phyloP scores from a whole-genome alignment of 2,329 filamentous ascomycete species.

The Cryphonectria nitschkei region DNA sequence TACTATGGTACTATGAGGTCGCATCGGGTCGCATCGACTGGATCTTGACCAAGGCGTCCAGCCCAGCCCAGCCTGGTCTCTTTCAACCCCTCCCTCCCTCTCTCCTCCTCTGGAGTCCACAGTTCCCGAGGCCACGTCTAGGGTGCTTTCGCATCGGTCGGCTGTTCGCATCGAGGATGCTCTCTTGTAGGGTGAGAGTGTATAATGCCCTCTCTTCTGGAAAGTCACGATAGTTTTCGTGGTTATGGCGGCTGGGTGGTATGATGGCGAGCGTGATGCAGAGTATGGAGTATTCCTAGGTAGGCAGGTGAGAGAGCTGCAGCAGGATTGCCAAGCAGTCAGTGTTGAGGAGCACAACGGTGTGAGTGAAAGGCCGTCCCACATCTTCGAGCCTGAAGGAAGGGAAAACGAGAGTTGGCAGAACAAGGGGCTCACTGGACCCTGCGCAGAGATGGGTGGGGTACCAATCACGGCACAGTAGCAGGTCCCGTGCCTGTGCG shows the following conservation, averaged over 20 bases:
- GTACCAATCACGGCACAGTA: background rate
- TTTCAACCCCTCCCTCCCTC: background rate
- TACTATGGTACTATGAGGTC: background rate
- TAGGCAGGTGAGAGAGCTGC: background rate
- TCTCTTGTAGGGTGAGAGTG: background rate
- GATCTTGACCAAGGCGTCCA: background rate
- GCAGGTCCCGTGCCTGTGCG: conserved; percentile 2
- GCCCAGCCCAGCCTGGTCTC: background rate
- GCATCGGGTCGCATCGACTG: conserved; percentile 7
- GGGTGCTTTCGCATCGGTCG: background rate
- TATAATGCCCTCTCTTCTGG: background rate
- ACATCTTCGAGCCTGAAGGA: background rate
- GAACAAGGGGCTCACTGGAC: conserved; percentile 4
- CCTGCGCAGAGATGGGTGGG: background rate
- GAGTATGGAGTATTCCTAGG: background rate
- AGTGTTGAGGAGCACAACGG: background rate
- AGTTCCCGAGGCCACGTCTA: background rate
- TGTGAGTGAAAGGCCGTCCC: background rate
- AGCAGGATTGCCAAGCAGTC: background rate
- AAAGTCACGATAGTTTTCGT: background rate
- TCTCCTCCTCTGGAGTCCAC: background rate
- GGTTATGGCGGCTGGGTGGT: background rate
- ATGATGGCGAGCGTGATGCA: background rate
- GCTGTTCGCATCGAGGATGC: background rate
- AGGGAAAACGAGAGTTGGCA: background rate